Evolutionary conservation across 176 grass and related monocot genomes (phyloP).

Genomic region (Saccharum spontaneum): DNA sequence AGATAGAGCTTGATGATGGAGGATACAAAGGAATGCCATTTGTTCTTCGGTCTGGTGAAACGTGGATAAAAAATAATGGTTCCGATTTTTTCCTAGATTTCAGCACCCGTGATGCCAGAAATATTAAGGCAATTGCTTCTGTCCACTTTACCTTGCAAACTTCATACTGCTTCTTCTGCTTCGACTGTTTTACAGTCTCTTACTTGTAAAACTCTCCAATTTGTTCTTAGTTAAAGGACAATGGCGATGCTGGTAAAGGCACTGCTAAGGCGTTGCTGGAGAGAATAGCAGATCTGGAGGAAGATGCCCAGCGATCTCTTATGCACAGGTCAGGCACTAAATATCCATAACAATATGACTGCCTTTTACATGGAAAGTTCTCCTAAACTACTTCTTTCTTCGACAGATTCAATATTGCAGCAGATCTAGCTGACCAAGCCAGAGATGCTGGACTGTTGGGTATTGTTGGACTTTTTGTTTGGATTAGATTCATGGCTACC

Average conservation of each 20-base stretch:
- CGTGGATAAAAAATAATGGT: conserved; percentile 89
- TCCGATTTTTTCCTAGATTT: conserved; percentile 89
- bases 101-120: conserved; percentile 45
- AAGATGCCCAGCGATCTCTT: conserved; percentile 89
- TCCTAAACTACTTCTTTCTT: conserved; percentile 29
- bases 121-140: conserved; percentile 47
- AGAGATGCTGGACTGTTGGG: conserved; percentile 73
- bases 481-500: conserved; percentile 94
- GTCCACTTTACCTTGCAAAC: conserved; percentile 15
- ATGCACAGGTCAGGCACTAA: conserved; percentile 81
- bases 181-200: conserved; percentile 19
- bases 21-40: conserved; percentile 81
- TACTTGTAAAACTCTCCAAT: conserved; percentile 30
- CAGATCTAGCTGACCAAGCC: conserved; percentile 79
- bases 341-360: conserved; percentile 27
- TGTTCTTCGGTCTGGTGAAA: conserved; percentile 71
- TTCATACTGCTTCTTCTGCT: neutral
- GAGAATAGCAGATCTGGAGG: conserved; percentile 86
- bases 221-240: conserved; percentile 59
- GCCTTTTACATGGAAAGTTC: conserved; percentile 3
- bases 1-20: conserved; percentile 71
- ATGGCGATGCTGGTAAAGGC: conserved; percentile 70
- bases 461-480: conserved; percentile 87
- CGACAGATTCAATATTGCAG: conserved; percentile 87
- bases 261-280: conserved; percentile 77